Evolutionary conservation across 1,284 basidiomycete species (phyloP), one percentile per base, ranked within the genome.

Genomic region (Flammula alnicola): DNA sequence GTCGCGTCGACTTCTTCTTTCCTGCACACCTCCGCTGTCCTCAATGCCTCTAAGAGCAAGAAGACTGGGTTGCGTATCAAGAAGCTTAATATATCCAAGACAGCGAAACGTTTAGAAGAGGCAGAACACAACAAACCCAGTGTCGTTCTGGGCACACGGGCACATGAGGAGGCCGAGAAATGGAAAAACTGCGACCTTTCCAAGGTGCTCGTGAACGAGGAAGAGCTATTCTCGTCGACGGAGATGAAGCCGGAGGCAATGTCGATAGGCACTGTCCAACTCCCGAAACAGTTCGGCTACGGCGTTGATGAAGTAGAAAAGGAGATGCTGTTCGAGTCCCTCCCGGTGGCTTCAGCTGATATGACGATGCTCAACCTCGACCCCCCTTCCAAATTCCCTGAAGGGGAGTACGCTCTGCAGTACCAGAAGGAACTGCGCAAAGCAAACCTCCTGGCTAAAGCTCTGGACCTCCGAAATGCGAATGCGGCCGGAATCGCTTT

Each of bases 401-500:
- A 36, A 46, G 17, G 61, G 46, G 47, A 51, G 4, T 58, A 62
- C 40, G 52, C 36, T 1, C 51, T 57, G 37, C 62, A 58, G 7
- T 61, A 67, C 56, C 43, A 63, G 17, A 68, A 66, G 39, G 86
- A 92, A 63, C 48, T 75, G 29, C 61, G 63, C 55, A 93, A 90
- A 68, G 79, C 80, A 8, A 82, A 82, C 51, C 69, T 75, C 56
- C 77, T 97, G 51, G 82, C 86, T 27, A 78, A 81, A 53, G 72
- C 95, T 30, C 71, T 94, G 39, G 95, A 97, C 69, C 71, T 98
- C 61, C 76, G 88, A 51, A 97, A 98, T 63, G 88, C 95, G 17
- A 90, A 88, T 62, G 91, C 91, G 30, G 77, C 74, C 39, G 93
- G 91, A 14, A 87, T 98, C 55, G 83, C 91, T 54, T 89, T 82